These are phyloP conservation scores for Ampelocalamus luodianensis DNA, from an alignment of 176 grass and related monocot species.

Conservation along the genomic window DNA sequence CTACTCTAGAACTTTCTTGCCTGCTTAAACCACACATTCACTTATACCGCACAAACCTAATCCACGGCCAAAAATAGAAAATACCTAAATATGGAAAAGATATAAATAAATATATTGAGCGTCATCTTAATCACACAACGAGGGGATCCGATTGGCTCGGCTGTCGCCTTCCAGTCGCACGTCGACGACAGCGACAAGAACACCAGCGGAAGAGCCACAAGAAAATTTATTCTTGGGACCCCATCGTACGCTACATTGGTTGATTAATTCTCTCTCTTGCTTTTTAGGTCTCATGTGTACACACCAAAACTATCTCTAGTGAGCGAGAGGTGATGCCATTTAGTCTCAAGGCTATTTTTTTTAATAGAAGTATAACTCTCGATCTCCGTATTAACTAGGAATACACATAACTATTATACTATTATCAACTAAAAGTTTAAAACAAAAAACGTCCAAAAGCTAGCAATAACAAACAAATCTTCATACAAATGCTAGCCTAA, in stretches of 20 bases:
- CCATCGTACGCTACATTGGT: background rate
- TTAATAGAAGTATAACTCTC: too few species aligned
- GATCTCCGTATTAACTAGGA: too few species aligned
- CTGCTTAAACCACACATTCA: background rate
- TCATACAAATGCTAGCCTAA: too few species aligned
- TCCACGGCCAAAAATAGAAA: background rate
- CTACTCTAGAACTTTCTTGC: background rate
- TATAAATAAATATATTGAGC: background rate
- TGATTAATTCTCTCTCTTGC: background rate
- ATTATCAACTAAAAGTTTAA: too few species aligned
- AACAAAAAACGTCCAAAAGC: too few species aligned
- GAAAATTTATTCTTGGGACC: background rate
- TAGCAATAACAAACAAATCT: too few species aligned
- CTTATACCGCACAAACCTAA: background rate
- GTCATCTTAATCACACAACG: background rate
- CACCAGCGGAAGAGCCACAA: background rate
- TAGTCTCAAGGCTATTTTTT: too few species aligned
- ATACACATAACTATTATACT: too few species aligned
- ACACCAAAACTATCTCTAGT: too few species aligned
- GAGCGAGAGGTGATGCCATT: too few species aligned
- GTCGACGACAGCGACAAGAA: background rate
- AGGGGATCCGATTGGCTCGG: constrained; percentile 13
- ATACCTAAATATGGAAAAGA: too few species aligned
- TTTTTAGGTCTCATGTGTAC: background rate
- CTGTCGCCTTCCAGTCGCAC: background rate